Evolutionary conservation across 192 early-diverging fungal genomes (phyloP), one percentile per base, ranked within the genome.

Genomic region (Coemansia pectinata): DNA sequence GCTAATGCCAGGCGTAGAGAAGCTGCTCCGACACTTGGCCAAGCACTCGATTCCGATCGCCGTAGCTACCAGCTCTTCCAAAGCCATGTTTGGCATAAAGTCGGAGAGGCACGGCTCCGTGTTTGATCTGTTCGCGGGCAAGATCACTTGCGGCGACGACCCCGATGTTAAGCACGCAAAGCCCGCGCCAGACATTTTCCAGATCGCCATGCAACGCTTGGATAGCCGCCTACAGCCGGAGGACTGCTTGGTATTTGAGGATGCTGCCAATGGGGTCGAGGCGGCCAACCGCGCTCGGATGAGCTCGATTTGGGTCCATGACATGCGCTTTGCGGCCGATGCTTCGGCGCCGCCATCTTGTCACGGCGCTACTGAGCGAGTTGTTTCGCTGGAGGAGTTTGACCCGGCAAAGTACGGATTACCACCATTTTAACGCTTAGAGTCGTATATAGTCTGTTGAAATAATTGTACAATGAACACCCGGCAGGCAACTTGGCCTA

Each of bases 191-290:
- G 97, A 98, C 64, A 86, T 97, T 27, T 98, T 97, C 81, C 85
- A 90, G 19, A 88, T 84, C 6, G 94, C 92, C 9, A 87, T 88
- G 61, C 63, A 88, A 40, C 74, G 73, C 66, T 55, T 92, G 15
- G 88, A 91, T 40, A 74, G 69, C 59, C 68, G 67, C 23, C 59
- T 79, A 0, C 75, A 75, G 42, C 71, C 80, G 2, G 78, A 83
- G 5, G 84, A 88, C 7, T 92, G 91, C 64, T 85, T 98, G 41
- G 95, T 98, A 27, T 98, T 98, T 90, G 97, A 98, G 76, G 95
- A 98, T 65, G 89, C 95, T 3, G 72, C 83, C 19, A 87, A 88
- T 63, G 97, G 97, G 15, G 88, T 97, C 3, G 63, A 91, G 66
- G 95, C 95, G 2, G 97, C 88, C 5, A 78, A 87, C 17, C 88